phyloP scores from a whole-genome alignment of 164 flowering plant species.

The Aristolochia fimbriata region DNA sequence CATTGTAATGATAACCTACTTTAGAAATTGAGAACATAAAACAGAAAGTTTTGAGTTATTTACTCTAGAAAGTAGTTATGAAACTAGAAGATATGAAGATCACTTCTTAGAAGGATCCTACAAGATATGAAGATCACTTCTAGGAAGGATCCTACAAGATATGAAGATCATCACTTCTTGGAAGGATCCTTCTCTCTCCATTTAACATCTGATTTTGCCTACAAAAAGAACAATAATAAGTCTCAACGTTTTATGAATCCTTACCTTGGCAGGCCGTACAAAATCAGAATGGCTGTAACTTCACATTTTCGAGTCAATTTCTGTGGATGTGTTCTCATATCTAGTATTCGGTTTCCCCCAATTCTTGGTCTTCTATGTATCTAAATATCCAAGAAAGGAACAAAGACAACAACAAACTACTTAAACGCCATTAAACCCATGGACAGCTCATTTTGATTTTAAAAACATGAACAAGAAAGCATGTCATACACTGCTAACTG shows the following conservation, averaged over 20 bases:
- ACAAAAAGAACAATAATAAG: background rate
- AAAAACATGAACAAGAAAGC: background rate
- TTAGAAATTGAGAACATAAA: too few species aligned
- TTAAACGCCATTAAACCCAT: background rate
- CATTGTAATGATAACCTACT: too few species aligned
- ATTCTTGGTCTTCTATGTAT: slow-evolving; percentile 56
- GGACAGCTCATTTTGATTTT: background rate
- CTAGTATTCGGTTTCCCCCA: slow-evolving; percentile 55
- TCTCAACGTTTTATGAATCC: background rate
- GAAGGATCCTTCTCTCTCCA: too few species aligned
- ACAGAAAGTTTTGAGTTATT: too few species aligned
- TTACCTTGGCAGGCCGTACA: slow-evolving; percentile 94
- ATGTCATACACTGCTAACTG: slow-evolving; percentile 66
- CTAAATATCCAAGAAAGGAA: slow-evolving; percentile 22
- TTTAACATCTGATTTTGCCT: background rate
- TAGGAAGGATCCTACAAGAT: too few species aligned
- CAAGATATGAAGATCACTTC: too few species aligned
- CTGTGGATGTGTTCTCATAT: slow-evolving; percentile 75
- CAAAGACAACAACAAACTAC: background rate
- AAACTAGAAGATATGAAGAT: too few species aligned
- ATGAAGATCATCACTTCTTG: too few species aligned
- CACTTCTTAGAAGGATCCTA: too few species aligned
- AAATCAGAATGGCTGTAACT: slow-evolving; percentile 91
- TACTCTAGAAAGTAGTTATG: too few species aligned
- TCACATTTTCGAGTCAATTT: slow-evolving; percentile 81